Conservation (phyloP, 2,329 filamentous ascomycete genomes). For the Blumeriella jaapii region DNA sequence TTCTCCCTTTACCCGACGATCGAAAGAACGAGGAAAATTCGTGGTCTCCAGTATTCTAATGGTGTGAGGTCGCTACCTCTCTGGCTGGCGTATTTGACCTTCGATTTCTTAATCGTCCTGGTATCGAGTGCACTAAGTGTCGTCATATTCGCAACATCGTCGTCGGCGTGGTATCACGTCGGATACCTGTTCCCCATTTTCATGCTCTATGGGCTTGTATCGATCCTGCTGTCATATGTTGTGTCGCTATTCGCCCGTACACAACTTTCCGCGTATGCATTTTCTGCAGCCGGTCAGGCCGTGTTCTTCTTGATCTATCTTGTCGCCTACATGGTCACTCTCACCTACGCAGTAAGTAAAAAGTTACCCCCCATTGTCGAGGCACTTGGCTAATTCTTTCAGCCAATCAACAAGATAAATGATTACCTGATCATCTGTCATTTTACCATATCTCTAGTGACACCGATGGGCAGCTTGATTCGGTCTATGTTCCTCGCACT, state of each 20-base stretch:
- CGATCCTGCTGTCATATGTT: conserved; percentile 66
- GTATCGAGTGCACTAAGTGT: conserved; percentile 53
- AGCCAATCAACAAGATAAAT: conserved; percentile 56
- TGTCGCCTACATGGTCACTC: conserved; percentile 57
- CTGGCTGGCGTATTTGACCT: conserved; percentile 72
- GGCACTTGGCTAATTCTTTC: background rate
- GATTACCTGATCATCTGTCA: conserved; percentile 55
- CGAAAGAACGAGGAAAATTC: conserved; percentile 67
- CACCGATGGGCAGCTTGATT: conserved; percentile 66
- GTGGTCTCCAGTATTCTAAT: conserved; percentile 83
- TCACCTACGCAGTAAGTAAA: conserved; percentile 55
- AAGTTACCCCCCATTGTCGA: background rate
- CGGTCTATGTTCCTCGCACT: conserved; percentile 65
- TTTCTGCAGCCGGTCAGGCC: conserved; percentile 67
- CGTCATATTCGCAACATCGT: conserved; percentile 54
- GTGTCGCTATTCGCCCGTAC: conserved; percentile 70
- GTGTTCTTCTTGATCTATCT: conserved; percentile 61
- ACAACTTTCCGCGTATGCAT: conserved; percentile 75
- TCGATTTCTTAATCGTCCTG: conserved; percentile 69
- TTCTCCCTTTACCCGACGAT: conserved; percentile 83
- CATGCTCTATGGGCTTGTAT: conserved; percentile 67
- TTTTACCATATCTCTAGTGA: conserved; percentile 61
- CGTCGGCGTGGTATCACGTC: conserved; percentile 63
- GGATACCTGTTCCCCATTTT: conserved; percentile 76
- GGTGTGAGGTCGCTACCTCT: conserved; percentile 72